Evolutionary conservation across 2,329 filamentous ascomycete genomes (phyloP), one percentile per base, ranked within the genome.

Genomic region (Ustilaginoidea virens): DNA sequence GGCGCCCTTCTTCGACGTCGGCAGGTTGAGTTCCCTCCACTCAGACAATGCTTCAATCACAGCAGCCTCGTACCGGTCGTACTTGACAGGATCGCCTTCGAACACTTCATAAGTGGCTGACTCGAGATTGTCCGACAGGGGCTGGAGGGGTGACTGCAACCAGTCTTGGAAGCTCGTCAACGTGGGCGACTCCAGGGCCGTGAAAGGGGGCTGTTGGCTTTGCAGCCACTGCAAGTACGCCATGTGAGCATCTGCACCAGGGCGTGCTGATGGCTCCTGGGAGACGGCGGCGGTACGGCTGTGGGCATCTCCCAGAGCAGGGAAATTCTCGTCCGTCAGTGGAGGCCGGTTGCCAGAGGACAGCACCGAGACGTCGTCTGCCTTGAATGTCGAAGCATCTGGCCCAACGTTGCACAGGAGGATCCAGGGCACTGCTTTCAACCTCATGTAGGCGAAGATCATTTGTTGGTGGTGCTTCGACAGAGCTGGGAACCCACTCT

Each of bases 71-170:
- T 98, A 98, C 65, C 87, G 92, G 38, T 85, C 75, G 49, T 98
- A 98, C 55, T 98, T 98, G 55, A 98, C 80, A 0, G 90, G 90
- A 39, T 98, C 92, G 41, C 92, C 92, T 51, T 98, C 90, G 45
- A 98, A 98, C 2, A 96, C 87, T 49, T 98, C 90, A 51, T 98
- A 98, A 0, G 90, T 98, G 23, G 92, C 80, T 26, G 85, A 93
- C 51, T 98, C 92, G 10, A 98, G 66, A 42, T 98, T 98, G 52
- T 98, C 90, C 0, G 87, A 87, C 10, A 98, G 64, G 0, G 90
- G 90, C 50, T 98, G 92, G 23, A 98, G 62, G 3, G 90, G 90
- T 2, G 86, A 86, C 51, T 98, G 90, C 8, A 98, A 64, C 64
- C 90, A 98, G 51, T 98, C 90, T 46, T 98, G 92, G 70, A 74